Evolutionary conservation across 495 filamentous ascomycete genomes (phyloP), one percentile per base, ranked within the genome.

Genomic region (Aspergillus conjunctus): DNA sequence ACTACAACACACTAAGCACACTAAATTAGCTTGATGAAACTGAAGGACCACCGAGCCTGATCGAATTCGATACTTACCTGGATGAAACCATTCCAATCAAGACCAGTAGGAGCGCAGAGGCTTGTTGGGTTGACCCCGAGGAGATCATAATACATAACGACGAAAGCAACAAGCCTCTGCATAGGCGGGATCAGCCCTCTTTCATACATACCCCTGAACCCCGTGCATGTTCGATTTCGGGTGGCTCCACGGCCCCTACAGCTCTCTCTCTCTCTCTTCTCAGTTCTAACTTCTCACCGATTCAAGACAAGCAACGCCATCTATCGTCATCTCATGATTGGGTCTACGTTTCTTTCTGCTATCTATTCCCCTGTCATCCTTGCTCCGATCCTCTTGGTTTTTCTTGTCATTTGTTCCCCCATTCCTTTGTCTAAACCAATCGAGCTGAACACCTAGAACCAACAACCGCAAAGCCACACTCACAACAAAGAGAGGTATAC

Each of bases 171-270:
- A 51, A 22, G 39, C 46, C 31, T 54, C 39, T 39, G 18, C 34
- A 33, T 32, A 26, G 18, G 49, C 37, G 33, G 18, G 43, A 10
- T 14, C n/a, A 54, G 18, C 26, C 45, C 15, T 48, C 45, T 31
- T 60, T 39, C 17, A 18, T 48, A 51, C 15, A 33, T 39, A 60
- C 51, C 58, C 58, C 58, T 60, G 58, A 60, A 26, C 51, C 30
- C 51, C 41, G 41, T 60, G 58, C 58, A 60, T 60, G 50, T 54
- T 54, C 54, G 58, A 54, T 37, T 48, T 34, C 31, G 49, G 30
- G n/a, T 54, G 41, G 51, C 43, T 17, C 41, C 50, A 60, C 58
- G 58, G 54, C 50, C 39, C 32, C 54, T 41, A 14, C 37, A 41
- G 37, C 37, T 32, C 15, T 26, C 26, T 2, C 26, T 26, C 26